Base-by-base conservation (phyloP, 495 filamentous ascomycete species). In the Parachaetomium inaequale region DNA sequence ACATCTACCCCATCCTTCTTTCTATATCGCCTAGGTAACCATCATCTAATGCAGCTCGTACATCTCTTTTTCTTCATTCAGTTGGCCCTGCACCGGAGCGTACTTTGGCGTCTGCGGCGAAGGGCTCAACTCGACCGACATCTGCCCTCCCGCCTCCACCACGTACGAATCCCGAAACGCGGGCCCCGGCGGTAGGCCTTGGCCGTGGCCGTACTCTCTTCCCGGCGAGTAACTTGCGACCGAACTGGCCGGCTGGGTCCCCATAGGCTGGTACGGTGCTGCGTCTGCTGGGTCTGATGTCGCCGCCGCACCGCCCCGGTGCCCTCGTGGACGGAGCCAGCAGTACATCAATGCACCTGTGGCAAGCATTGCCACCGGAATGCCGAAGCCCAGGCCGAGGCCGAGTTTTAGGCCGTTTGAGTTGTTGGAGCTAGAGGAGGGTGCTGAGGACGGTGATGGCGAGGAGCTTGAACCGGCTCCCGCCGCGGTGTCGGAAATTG, bases 381-480 rank as follows among this genome's bases (percentile, higher is more conserved):
- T 67, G 5, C 68, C 68, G 1, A 67, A 7, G 0, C 62, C 65
- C 4, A 70, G 53, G 3, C 62, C 65, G 7, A 70, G 53, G 3
- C 68, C 68, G 25, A 67, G 32, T 43, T 67, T 67, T 0, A 67
- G 43, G 0, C 23, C 62, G 0, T 51, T 50, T 6, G 47, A 38
- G 42, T 64, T 25, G 38, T 49, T 10, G 2, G 36, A 17, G 10
- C 36, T 40, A 3, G 36, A 40, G 34, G 34, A 11, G 34, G 34
- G 4, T 36, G 34, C 34, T 36, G 34, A 36, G 34, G 34, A 12
- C 8, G 10, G 34, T 11, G 34, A 11, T 6, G 34, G 10, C 12
- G 36, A 17, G 17, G 14, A 3, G 36, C 2, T 17, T 17, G 36
- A 40, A 15, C 0, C 36, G 12, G 14, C 10, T 12, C 17, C 14